These are phyloP conservation scores for Gynochthodes officinalis DNA, from an alignment of 257 asterid species.

Conservation along the genomic window DNA sequence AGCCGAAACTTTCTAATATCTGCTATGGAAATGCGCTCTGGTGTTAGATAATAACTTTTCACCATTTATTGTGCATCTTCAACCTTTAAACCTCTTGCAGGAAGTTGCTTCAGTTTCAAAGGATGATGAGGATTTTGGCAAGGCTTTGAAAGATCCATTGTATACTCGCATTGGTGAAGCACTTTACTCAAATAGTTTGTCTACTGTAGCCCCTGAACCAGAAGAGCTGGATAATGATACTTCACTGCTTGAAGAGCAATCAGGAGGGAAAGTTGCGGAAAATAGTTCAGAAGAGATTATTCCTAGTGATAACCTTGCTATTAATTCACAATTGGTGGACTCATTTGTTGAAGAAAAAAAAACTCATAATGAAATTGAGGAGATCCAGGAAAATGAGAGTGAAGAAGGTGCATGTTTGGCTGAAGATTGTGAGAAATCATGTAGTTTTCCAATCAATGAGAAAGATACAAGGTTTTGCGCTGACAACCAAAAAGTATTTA, in stretches of 20 bases:
- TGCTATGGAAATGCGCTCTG: neutral
- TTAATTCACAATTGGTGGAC: conserved; percentile 23
- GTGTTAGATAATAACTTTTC: neutral
- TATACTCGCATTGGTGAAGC: conserved; percentile 50
- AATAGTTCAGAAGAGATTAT: conserved; percentile 13
- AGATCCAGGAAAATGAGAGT: conserved; percentile 37
- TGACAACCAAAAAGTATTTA: conserved; percentile 19
- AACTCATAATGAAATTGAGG: conserved; percentile 45
- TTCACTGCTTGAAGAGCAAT: conserved; percentile 25
- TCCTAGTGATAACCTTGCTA: conserved; percentile 3
- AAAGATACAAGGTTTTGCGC: conserved; percentile 20
- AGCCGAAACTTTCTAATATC: neutral
- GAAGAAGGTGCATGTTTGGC: conserved; percentile 25
- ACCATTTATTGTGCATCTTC: neutral
- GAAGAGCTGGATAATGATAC: conserved; percentile 17
- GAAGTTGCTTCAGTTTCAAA: conserved; percentile 66
- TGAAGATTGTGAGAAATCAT: conserved; percentile 14
- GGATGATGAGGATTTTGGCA: conserved; percentile 50
- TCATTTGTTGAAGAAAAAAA: conserved; percentile 16
- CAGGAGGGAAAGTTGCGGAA: neutral
- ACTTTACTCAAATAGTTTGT: conserved; percentile 38
- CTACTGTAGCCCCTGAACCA: conserved; percentile 17
- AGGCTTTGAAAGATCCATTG: conserved; percentile 55
- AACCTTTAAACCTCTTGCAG: conserved; percentile 38
- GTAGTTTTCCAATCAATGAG: conserved; percentile 20